Percentiles rank a stretch among this genome's conserved stretches.
These are phyloP conservation scores for Penicillium ochrochloron DNA, from an alignment of 495 filamentous ascomycete species.

Conservation along the genomic window DNA sequence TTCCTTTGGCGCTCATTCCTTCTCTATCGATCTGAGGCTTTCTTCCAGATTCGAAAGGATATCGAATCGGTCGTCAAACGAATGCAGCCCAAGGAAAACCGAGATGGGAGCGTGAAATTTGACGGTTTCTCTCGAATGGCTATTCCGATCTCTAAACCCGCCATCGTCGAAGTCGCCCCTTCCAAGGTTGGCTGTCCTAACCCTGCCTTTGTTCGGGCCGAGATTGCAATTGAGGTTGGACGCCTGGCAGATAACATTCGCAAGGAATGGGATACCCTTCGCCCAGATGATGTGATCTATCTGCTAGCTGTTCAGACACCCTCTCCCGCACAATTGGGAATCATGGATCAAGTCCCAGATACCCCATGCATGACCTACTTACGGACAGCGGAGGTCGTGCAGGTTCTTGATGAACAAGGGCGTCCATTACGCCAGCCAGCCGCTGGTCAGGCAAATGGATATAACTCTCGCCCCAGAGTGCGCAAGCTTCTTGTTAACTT, in stretches of 20 bases:
- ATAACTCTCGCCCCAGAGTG: constrained; percentile 56
- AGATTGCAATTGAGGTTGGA: constrained; percentile 86
- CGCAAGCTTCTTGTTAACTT: constrained; percentile 79
- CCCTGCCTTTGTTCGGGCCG: constrained; percentile 84
- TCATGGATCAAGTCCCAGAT: constrained; percentile 56
- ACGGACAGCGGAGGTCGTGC: constrained; percentile 83
- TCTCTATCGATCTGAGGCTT: constrained; percentile 87
- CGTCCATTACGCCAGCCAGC: constrained; percentile 68
- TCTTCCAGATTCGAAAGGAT: constrained; percentile 91
- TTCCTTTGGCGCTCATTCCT: constrained; percentile 94
- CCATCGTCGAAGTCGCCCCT: constrained; percentile 84
- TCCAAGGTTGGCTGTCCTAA: constrained; percentile 82
- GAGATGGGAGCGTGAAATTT: constrained; percentile 69
- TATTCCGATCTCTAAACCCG: constrained; percentile 81
- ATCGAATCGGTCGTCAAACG: constrained; percentile 82
- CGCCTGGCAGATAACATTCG: constrained; percentile 73
- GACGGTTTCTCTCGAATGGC: constrained; percentile 92
- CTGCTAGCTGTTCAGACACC: constrained; percentile 69
- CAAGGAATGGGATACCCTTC: constrained; percentile 88
- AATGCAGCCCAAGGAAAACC: constrained; percentile 69
- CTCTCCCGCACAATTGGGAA: constrained; percentile 55
- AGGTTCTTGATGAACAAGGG: constrained; percentile 88
- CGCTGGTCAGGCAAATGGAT: constrained; percentile 54
- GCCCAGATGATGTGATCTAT: constrained; percentile 89
- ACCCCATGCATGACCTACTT: constrained; percentile 68